These are phyloP conservation scores for Arthrinium phaeospermum DNA, from an alignment of 2,329 filamentous ascomycete species.

Conservation along the genomic window DNA sequence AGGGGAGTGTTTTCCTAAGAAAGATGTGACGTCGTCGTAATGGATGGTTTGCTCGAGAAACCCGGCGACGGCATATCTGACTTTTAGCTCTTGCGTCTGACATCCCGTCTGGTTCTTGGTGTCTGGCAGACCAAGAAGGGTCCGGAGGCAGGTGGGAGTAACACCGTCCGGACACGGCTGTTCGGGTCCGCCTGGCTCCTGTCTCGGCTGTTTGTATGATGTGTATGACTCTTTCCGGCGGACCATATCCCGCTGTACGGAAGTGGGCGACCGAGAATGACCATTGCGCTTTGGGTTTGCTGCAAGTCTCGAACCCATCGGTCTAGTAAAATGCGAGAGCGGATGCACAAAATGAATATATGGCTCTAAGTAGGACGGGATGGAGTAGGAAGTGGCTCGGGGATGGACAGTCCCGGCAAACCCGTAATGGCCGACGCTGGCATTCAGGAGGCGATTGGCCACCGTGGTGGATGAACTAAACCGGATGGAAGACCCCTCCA, in stretches of 20 bases:
- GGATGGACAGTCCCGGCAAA: slow-evolving; percentile 47
- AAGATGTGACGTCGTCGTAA: slow-evolving; percentile 47
- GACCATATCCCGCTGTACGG: not conserved
- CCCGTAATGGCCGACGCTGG: slow-evolving; percentile 48
- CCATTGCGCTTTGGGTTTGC: not conserved
- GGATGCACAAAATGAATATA: slow-evolving; percentile 55
- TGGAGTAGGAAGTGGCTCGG: slow-evolving; percentile 50
- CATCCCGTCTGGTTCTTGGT: slow-evolving; percentile 20
- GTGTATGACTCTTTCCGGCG: not conserved
- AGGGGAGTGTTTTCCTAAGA: slow-evolving; percentile 44
- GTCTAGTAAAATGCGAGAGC: slow-evolving; percentile 55
- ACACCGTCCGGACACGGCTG: slow-evolving; percentile 32
- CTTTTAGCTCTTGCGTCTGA: slow-evolving; percentile 30
- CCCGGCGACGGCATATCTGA: slow-evolving; percentile 53
- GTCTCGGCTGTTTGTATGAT: not conserved
- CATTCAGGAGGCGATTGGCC: slow-evolving; percentile 48
- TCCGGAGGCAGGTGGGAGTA: slow-evolving; percentile 25
- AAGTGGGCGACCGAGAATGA: not conserved
- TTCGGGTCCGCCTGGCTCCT: slow-evolving; percentile 28
- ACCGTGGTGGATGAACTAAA: slow-evolving; percentile 47
- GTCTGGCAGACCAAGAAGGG: slow-evolving; percentile 38
- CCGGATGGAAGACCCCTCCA: slow-evolving; percentile 49
- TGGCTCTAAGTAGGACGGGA: slow-evolving; percentile 46
- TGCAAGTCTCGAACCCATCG: slow-evolving; percentile 24
- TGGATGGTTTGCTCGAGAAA: slow-evolving; percentile 56